Evolutionary conservation across 2,329 filamentous ascomycete species (phyloP).

Genomic region (Scedosporium apiospermum): DNA sequence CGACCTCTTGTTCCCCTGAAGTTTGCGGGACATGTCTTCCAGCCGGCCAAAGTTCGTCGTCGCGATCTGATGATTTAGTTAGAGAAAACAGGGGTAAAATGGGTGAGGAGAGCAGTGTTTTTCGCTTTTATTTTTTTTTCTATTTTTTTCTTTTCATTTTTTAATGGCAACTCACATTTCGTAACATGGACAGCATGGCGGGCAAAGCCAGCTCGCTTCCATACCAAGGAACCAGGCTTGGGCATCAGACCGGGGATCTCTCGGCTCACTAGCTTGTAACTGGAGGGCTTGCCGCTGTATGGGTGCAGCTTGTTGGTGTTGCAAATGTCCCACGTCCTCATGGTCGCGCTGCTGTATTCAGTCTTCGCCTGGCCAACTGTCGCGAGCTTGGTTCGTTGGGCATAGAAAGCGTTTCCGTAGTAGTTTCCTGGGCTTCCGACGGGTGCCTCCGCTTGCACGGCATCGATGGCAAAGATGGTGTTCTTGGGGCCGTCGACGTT

Average conservation of each 20-base stretch:
- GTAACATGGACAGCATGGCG: constrained; percentile 83
- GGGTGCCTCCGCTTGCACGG: constrained; percentile 58
- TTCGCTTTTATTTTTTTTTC: too few relatives aligned
- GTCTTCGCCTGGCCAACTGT: constrained; percentile 61
- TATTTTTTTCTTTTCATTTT: too few relatives aligned
- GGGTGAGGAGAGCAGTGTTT: too few relatives aligned
- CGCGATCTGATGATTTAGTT: constrained; percentile 45
- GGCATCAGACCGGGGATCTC: constrained; percentile 73
- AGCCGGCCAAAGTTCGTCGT: constrained; percentile 75
- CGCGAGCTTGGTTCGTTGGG: constrained; percentile 69
- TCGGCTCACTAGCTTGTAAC: constrained; percentile 82
- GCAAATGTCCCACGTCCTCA: constrained; percentile 81
- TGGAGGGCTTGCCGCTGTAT: constrained; percentile 73
- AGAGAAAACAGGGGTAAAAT: background rate
- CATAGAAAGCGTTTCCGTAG: constrained; percentile 86
- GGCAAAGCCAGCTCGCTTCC: constrained; percentile 84
- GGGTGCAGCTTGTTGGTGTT: constrained; percentile 80
- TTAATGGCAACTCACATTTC: constrained; percentile 52
- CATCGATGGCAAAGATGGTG: constrained; percentile 77
- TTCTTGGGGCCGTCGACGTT: constrained; percentile 82
- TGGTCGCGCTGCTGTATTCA: constrained; percentile 72
- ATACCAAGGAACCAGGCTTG: constrained; percentile 72
- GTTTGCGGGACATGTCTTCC: constrained; percentile 85
- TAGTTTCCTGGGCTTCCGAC: constrained; percentile 75
- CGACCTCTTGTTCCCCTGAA: constrained; percentile 64